A percentile compares a stretch with the other conserved stretches of the same genome.
These are phyloP conservation scores for Verticillium nonalfalfae DNA, from an alignment of 2,329 filamentous ascomycete species.

Conservation along the genomic window DNA sequence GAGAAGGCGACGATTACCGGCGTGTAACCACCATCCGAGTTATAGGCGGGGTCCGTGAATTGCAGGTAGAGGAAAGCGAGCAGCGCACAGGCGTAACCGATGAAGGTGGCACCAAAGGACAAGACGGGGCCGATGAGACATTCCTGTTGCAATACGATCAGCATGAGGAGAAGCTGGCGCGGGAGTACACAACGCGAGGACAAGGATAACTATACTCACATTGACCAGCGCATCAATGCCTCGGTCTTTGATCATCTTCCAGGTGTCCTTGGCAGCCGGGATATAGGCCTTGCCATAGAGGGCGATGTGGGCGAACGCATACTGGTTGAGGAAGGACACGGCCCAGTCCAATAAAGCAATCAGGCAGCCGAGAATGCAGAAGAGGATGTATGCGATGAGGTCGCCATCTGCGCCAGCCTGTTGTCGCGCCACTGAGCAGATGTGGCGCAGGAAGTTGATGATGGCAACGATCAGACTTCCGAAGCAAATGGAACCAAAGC, in stretches of 20 bases:
- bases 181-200: neutral
- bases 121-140: conserved; percentile 72
- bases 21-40: conserved; percentile 60
- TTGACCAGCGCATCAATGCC: conserved; percentile 88
- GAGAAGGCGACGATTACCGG: conserved; percentile 76
- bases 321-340: conserved; percentile 82
- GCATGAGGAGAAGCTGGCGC: neutral
- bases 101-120: conserved; percentile 73
- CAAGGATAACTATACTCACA: conserved; percentile 19
- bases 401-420: conserved; percentile 63
- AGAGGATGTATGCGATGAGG: conserved; percentile 56
- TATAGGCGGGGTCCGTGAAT: conserved; percentile 77
- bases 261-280: conserved; percentile 80
- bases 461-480: conserved; percentile 83
- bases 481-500: conserved; percentile 84
- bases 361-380: conserved; percentile 72
- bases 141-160: conserved; percentile 36
- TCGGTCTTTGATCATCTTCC: conserved; percentile 85
- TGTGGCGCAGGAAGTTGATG: conserved; percentile 76
- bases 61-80: conserved; percentile 82
- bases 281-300: conserved; percentile 89
- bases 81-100: conserved; percentile 75
- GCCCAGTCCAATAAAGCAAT: conserved; percentile 78
- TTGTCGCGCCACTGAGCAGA: conserved; percentile 67
- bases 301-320: conserved; percentile 88